A percentile compares a stretch with the other conserved stretches of the same genome.
These are phyloP conservation scores for Petunia secreta DNA, from an alignment of 257 asterid species.

Conservation along the genomic window DNA sequence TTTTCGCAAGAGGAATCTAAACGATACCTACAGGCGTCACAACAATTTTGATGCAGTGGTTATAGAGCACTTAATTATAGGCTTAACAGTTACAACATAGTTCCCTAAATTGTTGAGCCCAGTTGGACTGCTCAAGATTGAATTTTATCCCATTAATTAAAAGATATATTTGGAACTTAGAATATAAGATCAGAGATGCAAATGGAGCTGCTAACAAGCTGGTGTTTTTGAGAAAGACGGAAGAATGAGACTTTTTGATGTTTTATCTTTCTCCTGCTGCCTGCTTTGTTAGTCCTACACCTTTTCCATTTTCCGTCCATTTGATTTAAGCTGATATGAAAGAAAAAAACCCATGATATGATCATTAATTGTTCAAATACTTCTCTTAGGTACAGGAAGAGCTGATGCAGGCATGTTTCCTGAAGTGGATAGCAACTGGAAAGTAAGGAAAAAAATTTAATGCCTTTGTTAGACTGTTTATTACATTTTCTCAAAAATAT, in stretches of 20 bases:
- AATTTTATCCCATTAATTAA: neutral
- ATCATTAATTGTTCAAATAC: neutral
- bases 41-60: neutral
- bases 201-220: slow-evolving; percentile 3
- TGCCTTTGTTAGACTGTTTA: slow-evolving; percentile 8
- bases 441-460: slow-evolving; percentile 47
- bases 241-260: neutral
- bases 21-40: neutral
- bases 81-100: neutral
- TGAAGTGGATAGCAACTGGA: slow-evolving; percentile 84
- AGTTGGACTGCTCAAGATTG: slow-evolving; percentile 14
- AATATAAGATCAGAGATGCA: neutral
- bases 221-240: neutral
- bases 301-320: slow-evolving; percentile 3
- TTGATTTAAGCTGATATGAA: neutral
- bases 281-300: neutral
- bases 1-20: neutral
- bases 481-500: neutral
- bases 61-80: neutral
- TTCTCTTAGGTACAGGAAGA: slow-evolving; percentile 57
- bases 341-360: neutral
- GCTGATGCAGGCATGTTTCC: slow-evolving; percentile 69
- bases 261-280: neutral
- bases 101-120: neutral
- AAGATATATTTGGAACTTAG: neutral